phyloP scores from a whole-genome alignment of 805 yeast species.

The Barnettozyma wickerhamii region DNA sequence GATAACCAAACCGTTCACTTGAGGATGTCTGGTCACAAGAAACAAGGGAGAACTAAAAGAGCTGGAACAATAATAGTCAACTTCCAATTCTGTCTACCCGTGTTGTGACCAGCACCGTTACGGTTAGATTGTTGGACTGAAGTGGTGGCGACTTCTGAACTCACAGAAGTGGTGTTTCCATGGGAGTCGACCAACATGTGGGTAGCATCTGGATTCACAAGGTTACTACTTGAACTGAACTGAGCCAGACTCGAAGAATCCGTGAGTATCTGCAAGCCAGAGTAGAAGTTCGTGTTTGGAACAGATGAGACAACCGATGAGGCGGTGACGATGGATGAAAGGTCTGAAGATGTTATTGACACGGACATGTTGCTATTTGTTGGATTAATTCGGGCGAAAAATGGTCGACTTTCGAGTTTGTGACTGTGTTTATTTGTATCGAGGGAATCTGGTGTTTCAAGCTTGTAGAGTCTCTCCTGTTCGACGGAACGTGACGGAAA shows the following conservation, averaged over 20 bases:
- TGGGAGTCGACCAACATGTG: background rate
- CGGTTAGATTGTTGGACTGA: constrained; percentile 6
- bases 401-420: no score
- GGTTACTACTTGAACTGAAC: constrained; percentile 2
- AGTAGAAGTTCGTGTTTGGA: constrained; percentile 16
- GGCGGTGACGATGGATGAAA: background rate
- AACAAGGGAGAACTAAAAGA: constrained; percentile 9
- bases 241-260: constrained; percentile 11
- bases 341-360: background rate
- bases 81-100: constrained; percentile 11
- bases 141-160: background rate
- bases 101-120: constrained; percentile 4
- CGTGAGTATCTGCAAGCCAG: constrained; percentile 17
- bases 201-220: background rate
- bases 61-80: constrained; percentile 10
- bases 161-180: background rate
- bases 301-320: background rate
- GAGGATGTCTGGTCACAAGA: constrained; percentile 9
- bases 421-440: no score
- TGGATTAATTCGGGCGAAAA: no score
- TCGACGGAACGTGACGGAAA: no score
- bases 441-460: no score
- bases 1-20: no score
- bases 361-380: background rate
- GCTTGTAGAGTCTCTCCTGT: no score